Evolutionary conservation across 805 yeast genomes (phyloP), one percentile per base, ranked within the genome.

Genomic region (Barnettozyma sp.): DNA sequence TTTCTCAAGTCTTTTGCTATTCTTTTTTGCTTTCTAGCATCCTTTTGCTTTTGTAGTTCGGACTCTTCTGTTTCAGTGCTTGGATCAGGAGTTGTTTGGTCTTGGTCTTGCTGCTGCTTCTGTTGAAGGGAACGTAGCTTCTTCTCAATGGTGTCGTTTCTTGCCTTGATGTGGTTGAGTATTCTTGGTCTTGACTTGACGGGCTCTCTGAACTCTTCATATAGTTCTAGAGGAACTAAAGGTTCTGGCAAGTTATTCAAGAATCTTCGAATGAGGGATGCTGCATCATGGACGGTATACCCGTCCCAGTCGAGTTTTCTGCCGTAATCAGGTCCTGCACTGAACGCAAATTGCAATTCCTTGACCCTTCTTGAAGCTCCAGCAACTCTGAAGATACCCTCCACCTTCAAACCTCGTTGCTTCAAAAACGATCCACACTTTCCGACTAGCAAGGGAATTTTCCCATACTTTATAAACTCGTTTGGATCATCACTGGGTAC

Each of bases 281-380:
- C 95, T 1, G 96, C 97, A 59, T 92, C 99, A 61, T 92, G 98
- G 10, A 90, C 97, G 1, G 87, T 85, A 60, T 76, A 92, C 1
- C 94, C 90, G 33, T 84, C 87, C 98, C 97, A 92, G 22, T 49
- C 50, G 30, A 88, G 70, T 46, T 81, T 82, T 34, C 86, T 74
- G 13, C 98, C 99, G 55, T 82, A 92, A 41, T 76, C 77, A 1
- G 98, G 97, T 2, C 96, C 86, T 2, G 82, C 62, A 37, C 88
- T 84, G 63, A 92, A 92, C 11, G 79, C 68, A 25, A 73, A 70
- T 56, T 92, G 97, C 25, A 92, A 66, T 46, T 85, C 88, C 48
- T 85, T 83, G 24, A 92, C 79, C 37, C 98, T 70, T 52, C 86
- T 82, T 21, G 85, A 78, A 12, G 94, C 81, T 4, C 98, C 98